phyloP scores from a whole-genome alignment of 495 filamentous ascomycete species.

The Rhypophila decipiens region DNA sequence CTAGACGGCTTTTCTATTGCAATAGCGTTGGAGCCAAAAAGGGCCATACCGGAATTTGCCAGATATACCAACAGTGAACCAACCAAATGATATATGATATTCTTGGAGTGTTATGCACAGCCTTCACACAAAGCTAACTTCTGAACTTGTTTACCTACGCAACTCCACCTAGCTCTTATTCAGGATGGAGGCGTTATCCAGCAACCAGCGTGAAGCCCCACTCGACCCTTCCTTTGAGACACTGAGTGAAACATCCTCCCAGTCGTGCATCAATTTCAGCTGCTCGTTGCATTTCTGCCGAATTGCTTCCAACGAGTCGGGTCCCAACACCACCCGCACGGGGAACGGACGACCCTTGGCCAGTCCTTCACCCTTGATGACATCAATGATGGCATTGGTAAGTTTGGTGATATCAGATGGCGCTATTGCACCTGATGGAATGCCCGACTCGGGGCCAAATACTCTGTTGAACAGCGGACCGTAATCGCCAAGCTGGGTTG shows the following conservation, averaged over 20 bases:
- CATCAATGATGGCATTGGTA: conserved; percentile 12
- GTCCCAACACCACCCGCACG: conserved; percentile 12
- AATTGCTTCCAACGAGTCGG: conserved; percentile 6
- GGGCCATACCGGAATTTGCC: too few relatives aligned
- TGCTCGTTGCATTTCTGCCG: conserved; percentile 15
- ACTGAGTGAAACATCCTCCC: conserved; percentile 13
- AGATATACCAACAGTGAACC: too few relatives aligned
- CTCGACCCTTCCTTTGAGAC: conserved; percentile 10
- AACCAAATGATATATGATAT: too few relatives aligned
- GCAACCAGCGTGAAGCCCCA: conserved; percentile 5
- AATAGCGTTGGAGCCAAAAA: too few relatives aligned
- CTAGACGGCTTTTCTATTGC: too few relatives aligned
- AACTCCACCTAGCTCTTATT: conserved; percentile 2
- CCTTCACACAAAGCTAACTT: too few relatives aligned
- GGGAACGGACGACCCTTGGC: conserved; percentile 4
- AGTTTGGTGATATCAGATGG: conserved; percentile 14
- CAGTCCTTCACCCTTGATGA: conserved; percentile 11
- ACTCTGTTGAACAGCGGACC: conserved; percentile 4
- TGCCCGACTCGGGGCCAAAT: background rate
- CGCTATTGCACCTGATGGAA: background rate
- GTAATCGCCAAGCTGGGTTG: conserved; percentile 13
- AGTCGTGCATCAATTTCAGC: conserved; percentile 6
- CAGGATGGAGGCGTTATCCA: conserved; percentile 8
- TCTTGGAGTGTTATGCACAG: too few relatives aligned
- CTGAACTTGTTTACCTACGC: too few relatives aligned